Base-by-base conservation (phyloP, 2,329 filamentous ascomycete genomes). In the Sclerotinia nivalis region DNA sequence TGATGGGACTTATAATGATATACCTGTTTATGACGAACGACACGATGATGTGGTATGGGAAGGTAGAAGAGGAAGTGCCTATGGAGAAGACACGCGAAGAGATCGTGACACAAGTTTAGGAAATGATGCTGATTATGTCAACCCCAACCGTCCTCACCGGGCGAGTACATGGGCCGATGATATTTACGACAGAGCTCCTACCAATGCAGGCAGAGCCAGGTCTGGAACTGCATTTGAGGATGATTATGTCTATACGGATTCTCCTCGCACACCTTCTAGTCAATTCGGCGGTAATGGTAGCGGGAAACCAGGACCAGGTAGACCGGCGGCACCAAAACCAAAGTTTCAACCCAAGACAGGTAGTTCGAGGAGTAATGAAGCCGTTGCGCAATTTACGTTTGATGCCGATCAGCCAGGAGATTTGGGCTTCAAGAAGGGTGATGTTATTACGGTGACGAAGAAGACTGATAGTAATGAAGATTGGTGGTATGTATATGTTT, bases 391-490 rank as follows among this genome's bases (percentile, higher is more conserved):
- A 72, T 98, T 92, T 81, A 97, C 92, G 2, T 99, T 99, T 78
- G 95, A 98, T 73, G 90, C 93, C 0, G 95, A 97, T 77, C 94
- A 97, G 80, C 89, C 93, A 0, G 95, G 95, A 6, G 95, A 99
- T 79, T 80, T 98, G 69, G 93, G 91, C 0, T 99, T 99, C 82
- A 97, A 97, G 83, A 99, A 99, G 85, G 96, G 96, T 28, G 96
- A 99, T 43, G 81, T 98, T 69, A 97, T 99, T 74, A 97, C 93
- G 0, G 93, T 99, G 70, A 80, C 97, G 70, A 97, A 99, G 84
- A 91, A 92, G 81, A 98, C 95, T 7, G 93, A 98, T 6, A 97
- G 91, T 75, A 91, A 93, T 70, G 94, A 93, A 70, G 95, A 98
- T 80, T 98, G 95, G 95, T 98, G 95, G 89, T 91, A 84, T 75